These are phyloP conservation scores for Monosporozyma aquatica DNA, from an alignment of 805 yeast species.

Conservation along the genomic window DNA sequence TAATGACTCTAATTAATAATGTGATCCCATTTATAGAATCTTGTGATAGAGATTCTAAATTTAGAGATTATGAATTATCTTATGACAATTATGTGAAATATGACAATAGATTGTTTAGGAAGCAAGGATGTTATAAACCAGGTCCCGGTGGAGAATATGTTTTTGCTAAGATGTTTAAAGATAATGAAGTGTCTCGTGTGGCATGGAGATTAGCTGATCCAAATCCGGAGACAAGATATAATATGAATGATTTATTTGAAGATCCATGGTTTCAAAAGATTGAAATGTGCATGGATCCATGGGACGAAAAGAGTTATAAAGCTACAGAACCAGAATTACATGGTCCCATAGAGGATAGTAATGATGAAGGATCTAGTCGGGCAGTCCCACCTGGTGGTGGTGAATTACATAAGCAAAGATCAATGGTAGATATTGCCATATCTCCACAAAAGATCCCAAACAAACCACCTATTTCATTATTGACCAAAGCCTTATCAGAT, in stretches of 20 bases:
- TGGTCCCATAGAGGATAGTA: too few relatives aligned
- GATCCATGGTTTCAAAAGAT: conserved; percentile 58
- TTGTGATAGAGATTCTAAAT: conserved; percentile 38
- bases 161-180: conserved; percentile 53
- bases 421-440: conserved; percentile 22
- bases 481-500: not conserved
- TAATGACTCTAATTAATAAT: conserved; percentile 51
- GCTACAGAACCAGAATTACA: not conserved
- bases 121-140: conserved; percentile 35
- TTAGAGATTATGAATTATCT: conserved; percentile 45
- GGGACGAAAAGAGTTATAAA: conserved; percentile 6
- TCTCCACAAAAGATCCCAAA: conserved; percentile 8
- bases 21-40: conserved; percentile 55
- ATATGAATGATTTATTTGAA: conserved; percentile 42
- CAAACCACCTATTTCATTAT: not conserved
- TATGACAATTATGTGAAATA: conserved; percentile 33
- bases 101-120: conserved; percentile 42
- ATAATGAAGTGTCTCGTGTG: conserved; percentile 53
- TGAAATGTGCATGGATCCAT: conserved; percentile 42
- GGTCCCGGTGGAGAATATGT: conserved; percentile 70
- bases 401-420: conserved; percentile 10
- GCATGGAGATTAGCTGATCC: conserved; percentile 74
- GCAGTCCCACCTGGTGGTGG: not conserved
- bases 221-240: conserved; percentile 42
- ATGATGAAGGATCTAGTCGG: too few relatives aligned